Percentiles rank a stretch among this genome's conserved stretches.
Conservation (phyloP, 2,329 filamentous ascomycete genomes). For the Penicillium frequentans region DNA sequence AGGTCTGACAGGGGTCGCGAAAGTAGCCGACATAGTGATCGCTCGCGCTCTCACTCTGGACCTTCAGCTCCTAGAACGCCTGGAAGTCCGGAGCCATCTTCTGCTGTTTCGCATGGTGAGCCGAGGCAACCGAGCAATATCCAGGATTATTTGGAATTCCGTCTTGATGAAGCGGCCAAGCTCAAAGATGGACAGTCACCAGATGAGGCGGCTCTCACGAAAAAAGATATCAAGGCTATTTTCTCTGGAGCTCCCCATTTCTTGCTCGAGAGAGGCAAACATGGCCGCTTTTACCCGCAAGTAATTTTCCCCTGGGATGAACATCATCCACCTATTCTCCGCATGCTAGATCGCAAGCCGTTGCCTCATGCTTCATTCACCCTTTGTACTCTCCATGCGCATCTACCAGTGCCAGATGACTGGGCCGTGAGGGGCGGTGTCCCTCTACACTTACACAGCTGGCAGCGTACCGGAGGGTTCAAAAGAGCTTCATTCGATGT, state of each 20-base stretch:
- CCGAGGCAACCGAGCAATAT: constrained; percentile 31
- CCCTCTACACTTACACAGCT: constrained; percentile 24
- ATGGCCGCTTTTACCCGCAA: constrained; percentile 43
- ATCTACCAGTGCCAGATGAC: constrained; percentile 43
- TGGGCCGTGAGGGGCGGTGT: constrained; percentile 30
- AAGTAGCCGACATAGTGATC: not conserved
- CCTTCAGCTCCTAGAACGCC: constrained; percentile 2
- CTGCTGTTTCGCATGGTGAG: constrained; percentile 16
- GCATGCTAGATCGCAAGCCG: constrained; percentile 41
- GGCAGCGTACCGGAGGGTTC: constrained; percentile 24
- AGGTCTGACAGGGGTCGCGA: not conserved
- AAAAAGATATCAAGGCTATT: constrained; percentile 41
- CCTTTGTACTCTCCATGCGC: constrained; percentile 45
- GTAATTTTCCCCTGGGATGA: constrained; percentile 47
- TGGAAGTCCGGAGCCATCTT: constrained; percentile 4
- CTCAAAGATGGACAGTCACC: not conserved
- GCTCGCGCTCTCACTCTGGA: not conserved
- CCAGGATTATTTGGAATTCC: constrained; percentile 25
- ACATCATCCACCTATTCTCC: constrained; percentile 38
- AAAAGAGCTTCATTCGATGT: constrained; percentile 45
- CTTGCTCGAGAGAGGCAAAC: constrained; percentile 43
- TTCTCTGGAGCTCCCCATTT: constrained; percentile 48
- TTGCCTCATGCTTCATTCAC: constrained; percentile 44
- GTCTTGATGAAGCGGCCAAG: constrained; percentile 16
- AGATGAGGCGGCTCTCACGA: constrained; percentile 21